Evolutionary conservation across 148 eudicot genomes (phyloP).

Genomic region (Heliosperma pusillum): DNA sequence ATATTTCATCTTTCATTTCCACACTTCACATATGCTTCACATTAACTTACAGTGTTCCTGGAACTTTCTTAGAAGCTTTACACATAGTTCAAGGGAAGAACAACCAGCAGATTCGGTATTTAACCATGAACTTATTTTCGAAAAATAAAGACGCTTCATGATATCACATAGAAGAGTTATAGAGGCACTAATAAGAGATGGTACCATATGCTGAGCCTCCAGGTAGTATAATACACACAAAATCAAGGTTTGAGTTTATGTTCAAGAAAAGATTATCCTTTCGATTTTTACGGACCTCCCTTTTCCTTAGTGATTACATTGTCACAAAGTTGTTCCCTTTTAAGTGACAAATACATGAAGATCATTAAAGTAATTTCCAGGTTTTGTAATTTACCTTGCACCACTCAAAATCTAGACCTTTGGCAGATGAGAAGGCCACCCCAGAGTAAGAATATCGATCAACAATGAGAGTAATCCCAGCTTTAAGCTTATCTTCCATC

Average conservation of each 20-base stretch:
- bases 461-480: slow-evolving; percentile 75
- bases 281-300: not conserved
- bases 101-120: not conserved
- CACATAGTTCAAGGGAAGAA: not conserved
- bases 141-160: not conserved
- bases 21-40: no score
- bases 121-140: not conserved
- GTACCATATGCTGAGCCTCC: not conserved
- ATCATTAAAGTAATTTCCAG: not conserved
- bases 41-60: not conserved
- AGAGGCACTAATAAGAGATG: not conserved
- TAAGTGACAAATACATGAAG: not conserved
- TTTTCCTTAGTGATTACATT: not conserved
- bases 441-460: slow-evolving; percentile 98
- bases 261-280: not conserved
- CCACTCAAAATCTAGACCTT: slow-evolving; percentile 90
- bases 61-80: not conserved
- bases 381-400: slow-evolving; percentile 60
- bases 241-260: not conserved
- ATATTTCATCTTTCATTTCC: no score
- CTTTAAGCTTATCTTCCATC: slow-evolving; percentile 80
- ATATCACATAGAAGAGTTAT: not conserved
- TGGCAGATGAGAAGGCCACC: slow-evolving; percentile 95
- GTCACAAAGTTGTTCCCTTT: not conserved
- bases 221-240: not conserved